These are phyloP conservation scores for Termitomyces heimii DNA, from an alignment of 768 basidiomycete species.

Conservation along the genomic window DNA sequence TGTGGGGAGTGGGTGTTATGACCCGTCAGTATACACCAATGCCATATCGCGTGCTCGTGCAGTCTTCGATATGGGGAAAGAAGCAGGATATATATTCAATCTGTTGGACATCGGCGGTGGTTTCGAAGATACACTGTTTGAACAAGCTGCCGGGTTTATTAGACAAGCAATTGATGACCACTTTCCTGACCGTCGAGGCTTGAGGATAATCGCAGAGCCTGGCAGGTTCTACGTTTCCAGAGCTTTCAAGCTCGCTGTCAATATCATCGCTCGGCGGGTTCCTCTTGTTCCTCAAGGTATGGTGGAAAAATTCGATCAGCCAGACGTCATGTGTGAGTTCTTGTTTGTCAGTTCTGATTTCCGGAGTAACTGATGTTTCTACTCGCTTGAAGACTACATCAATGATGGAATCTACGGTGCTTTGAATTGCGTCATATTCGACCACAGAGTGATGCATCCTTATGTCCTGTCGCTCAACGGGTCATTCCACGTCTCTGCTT, in stretches of 20 bases:
- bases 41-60: constrained; percentile 79
- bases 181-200: constrained; percentile 67
- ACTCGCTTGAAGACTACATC: constrained; percentile 74
- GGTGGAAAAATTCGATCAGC: constrained; percentile 30
- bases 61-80: constrained; percentile 84
- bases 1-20: constrained; percentile 95
- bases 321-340: constrained; percentile 83
- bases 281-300: constrained; percentile 29
- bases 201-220: constrained; percentile 94
- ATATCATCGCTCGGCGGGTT: constrained; percentile 86
- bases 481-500: constrained; percentile 51
- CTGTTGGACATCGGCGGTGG: constrained; percentile 95
- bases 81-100: constrained; percentile 74
- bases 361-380: constrained; percentile 3
- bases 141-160: constrained; percentile 67
- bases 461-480: constrained; percentile 67
- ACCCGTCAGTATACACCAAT: constrained; percentile 85
- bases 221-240: constrained; percentile 90
- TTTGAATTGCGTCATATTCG: constrained; percentile 96
- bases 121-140: constrained; percentile 87
- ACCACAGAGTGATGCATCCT: constrained; percentile 87
- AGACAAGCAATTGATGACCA: constrained; percentile 65
- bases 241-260: constrained; percentile 88
- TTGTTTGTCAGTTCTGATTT: not conserved
- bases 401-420: constrained; percentile 98